Conservation (phyloP, 1,139 yeast species). For the Nakaseomyces delphensis region DNA sequence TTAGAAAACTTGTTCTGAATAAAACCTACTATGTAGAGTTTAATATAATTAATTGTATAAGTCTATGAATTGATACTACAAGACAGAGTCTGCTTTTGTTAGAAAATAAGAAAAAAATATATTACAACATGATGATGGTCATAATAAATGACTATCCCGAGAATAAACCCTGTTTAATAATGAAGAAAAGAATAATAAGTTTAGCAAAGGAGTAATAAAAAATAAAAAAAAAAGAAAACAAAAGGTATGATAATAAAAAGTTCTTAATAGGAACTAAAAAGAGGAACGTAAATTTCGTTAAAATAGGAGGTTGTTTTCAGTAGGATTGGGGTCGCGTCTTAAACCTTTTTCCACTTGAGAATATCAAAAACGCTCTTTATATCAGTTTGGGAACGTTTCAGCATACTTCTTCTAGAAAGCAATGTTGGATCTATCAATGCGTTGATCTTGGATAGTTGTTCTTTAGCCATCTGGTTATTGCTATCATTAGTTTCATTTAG, state of each 20-base stretch:
- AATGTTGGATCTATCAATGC: conserved; percentile 2
- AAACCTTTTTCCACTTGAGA: background rate
- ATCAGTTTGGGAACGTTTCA: background rate
- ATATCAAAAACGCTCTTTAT: background rate
- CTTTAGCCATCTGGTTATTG: background rate
- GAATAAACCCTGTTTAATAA: background rate
- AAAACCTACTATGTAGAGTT: too few species aligned
- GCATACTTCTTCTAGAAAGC: background rate
- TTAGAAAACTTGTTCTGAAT: too few species aligned
- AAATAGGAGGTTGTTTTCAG: background rate
- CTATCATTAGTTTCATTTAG: background rate
- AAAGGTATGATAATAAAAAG: background rate
- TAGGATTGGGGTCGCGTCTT: background rate
- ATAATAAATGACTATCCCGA: too few species aligned
- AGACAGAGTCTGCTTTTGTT: too few species aligned
- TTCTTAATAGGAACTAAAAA: background rate
- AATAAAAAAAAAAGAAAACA: background rate
- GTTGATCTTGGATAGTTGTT: background rate
- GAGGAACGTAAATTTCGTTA: background rate
- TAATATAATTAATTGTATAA: too few species aligned
- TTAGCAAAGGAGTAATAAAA: background rate
- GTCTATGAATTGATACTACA: too few species aligned
- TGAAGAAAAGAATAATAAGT: background rate
- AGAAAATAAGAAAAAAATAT: background rate
- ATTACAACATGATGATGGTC: background rate